Percentiles rank a stretch among this genome's conserved stretches.
phyloP scores from a whole-genome alignment of 2,329 filamentous ascomycete species.

The Pseudogymnoascus sp. region DNA sequence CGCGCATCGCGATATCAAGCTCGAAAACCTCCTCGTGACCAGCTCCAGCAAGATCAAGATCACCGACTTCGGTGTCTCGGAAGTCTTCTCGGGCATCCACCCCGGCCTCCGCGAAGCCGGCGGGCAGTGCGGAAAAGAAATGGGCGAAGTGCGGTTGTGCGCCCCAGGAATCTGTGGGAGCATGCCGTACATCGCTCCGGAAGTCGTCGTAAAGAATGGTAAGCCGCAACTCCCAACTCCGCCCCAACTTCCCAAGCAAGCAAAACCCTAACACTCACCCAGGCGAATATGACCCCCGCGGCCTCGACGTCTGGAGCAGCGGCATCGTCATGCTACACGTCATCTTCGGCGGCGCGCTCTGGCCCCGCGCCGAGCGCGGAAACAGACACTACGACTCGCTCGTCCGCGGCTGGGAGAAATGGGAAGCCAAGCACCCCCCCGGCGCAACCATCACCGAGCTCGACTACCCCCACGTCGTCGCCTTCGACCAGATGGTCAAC shows the following conservation, averaged over 20 bases:
- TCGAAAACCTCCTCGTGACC: constrained; percentile 76
- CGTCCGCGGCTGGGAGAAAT: constrained; percentile 60
- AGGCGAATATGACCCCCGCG: constrained; percentile 63
- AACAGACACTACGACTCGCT: constrained; percentile 58
- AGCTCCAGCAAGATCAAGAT: constrained; percentile 80
- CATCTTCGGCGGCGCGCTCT: constrained; percentile 64
- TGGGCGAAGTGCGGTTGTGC: constrained; percentile 64
- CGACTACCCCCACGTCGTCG: constrained; percentile 57
- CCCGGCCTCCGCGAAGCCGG: constrained; percentile 67
- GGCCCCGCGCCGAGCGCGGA: constrained; percentile 57
- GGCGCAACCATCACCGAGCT: constrained; percentile 43
- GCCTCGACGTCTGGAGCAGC: constrained; percentile 79
- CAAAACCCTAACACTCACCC: constrained; percentile 13
- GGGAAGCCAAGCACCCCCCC: constrained; percentile 50
- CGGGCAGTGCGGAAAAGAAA: constrained; percentile 65
- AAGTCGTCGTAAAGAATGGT: constrained; percentile 63
- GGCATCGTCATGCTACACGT: constrained; percentile 78
- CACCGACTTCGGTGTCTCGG: constrained; percentile 83
- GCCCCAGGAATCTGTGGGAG: constrained; percentile 77
- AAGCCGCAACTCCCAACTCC: constrained; percentile 31
- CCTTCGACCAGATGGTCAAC: constrained; percentile 58
- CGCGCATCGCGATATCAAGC: constrained; percentile 84
- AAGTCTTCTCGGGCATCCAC: constrained; percentile 76
- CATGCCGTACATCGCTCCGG: constrained; percentile 79
- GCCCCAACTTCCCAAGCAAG: not conserved